Base-by-base conservation (phyloP, 2,329 filamentous ascomycete genomes). In the Fusarium nelsonii region DNA sequence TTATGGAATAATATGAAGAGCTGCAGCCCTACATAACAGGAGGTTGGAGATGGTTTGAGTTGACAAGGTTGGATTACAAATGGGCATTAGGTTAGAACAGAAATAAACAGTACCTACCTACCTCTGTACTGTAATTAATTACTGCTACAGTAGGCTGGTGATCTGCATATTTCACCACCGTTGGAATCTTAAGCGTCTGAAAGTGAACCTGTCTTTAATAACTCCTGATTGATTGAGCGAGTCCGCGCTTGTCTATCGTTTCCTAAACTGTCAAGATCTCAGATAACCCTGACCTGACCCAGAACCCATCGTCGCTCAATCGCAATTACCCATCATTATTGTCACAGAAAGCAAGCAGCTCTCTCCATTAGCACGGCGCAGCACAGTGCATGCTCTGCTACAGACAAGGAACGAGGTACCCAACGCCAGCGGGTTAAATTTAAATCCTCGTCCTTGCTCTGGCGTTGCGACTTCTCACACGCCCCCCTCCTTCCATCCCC, bases 361-460 rank as follows among this genome's bases (percentile, higher is more conserved):
- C 40, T 18, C 51, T 16, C 51, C 58, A 46, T 45, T 12, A n/a
- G 26, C 33, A 53, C 41, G 41, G 43, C 40, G 28, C 18, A 60
- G 64, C 70, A 74, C 72, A 72, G 72, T 74, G 65, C 50, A 28
- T 44, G 46, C 30, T 28, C 11, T 37, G 39, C 43, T 56, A 37
- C 53, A 41, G 55, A 58, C 67, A 44, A 57, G 41, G 61, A 62
- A 49, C 57, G 59, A 62, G 55, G 63, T 66, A 72, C 65, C 44
- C 58, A 50, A 50, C 57, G 65, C 64, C 51, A 40, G 62, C 46
- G 58, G 68, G 68, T 74, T 74, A 72, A 74, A 74, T 74, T 73
- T 73, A 74, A 67, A 72, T 52, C 68, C 59, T 69, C 54, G 58
- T 60, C 71, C 43, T 45, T 62, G 58, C 37, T 36, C 56, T 50